phyloP scores from a whole-genome alignment of 2,329 filamentous ascomycete species.

The Cucurbitaria berberidis region DNA sequence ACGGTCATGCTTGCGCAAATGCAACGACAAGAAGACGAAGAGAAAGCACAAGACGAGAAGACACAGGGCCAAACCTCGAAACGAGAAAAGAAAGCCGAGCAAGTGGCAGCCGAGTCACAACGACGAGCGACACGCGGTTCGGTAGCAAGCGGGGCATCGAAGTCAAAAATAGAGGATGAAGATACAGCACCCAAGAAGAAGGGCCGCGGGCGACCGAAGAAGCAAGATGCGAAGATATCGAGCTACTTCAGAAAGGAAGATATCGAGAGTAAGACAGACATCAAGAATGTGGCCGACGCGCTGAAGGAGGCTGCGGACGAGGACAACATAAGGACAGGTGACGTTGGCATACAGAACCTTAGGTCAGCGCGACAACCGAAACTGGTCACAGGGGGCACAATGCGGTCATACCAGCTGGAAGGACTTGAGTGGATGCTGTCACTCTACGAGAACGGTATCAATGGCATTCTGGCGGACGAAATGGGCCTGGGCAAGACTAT shows the following conservation, averaged over 20 bases:
- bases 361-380: conserved; percentile 85
- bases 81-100: conserved; percentile 55
- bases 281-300: conserved; percentile 62
- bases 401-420: conserved; percentile 94
- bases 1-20: conserved; percentile 61
- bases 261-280: conserved; percentile 59
- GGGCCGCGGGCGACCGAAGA: conserved; percentile 49
- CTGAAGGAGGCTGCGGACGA: conserved; percentile 65
- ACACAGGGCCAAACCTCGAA: conserved; percentile 53
- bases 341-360: conserved; percentile 70
- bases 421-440: conserved; percentile 90
- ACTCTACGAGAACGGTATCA: conserved; percentile 86
- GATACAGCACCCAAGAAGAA: conserved; percentile 32
- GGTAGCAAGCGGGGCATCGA: conserved; percentile 17
- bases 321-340: conserved; percentile 63
- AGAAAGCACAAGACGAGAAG: conserved; percentile 54
- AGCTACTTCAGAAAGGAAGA: conserved; percentile 68
- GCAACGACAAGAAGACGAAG: conserved; percentile 58
- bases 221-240: conserved; percentile 56
- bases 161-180: conserved; percentile 23
- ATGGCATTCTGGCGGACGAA: conserved; percentile 89
- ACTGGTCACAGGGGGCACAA: conserved; percentile 82
- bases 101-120: conserved; percentile 54
- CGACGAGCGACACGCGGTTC: conserved; percentile 54
- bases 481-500: conserved; percentile 95